phyloP scores from a whole-genome alignment of 73 alveolate genomes.

The Vitrella brassicaformis region DNA sequence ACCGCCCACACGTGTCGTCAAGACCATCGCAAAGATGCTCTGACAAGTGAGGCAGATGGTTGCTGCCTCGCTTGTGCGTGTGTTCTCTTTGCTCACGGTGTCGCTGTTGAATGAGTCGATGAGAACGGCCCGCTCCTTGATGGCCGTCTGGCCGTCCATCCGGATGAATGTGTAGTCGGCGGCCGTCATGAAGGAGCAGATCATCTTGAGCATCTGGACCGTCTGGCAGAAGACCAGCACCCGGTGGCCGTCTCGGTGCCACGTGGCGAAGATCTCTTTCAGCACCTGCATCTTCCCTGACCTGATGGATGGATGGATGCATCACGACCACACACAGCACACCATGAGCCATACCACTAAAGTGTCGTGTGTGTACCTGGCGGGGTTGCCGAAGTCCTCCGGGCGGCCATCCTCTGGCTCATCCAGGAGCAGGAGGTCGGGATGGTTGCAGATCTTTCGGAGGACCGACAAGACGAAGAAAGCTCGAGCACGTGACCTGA shows the following conservation, averaged over 20 bases:
- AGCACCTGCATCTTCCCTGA: conserved; percentile 49
- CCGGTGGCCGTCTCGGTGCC: conserved; percentile 48
- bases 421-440: conserved; percentile 47
- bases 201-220: conserved; percentile 34
- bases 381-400: conserved; percentile 10
- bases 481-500: conserved; percentile 39
- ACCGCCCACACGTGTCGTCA: conserved; percentile 96
- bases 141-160: conserved; percentile 45
- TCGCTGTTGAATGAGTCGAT: conserved; percentile 28
- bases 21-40: conserved; percentile 67
- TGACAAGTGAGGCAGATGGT: no score
- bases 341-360: no score
- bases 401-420: conserved; percentile 16
- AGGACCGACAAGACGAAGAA: conserved; percentile 54
- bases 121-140: conserved; percentile 41
- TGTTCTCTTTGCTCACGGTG: no score
- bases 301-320: no score
- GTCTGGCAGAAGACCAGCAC: conserved; percentile 57
- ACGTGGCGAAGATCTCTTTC: conserved; percentile 44
- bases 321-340: no score
- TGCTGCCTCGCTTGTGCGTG: no score
- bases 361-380: no score
- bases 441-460: conserved; percentile 85
- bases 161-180: conserved; percentile 55
- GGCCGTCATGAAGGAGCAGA: conserved; percentile 41